A percentile compares a stretch with the other conserved stretches of the same genome.
phyloP scores from a whole-genome alignment of 352 stramenopile species.

The Globisporangium barbulae region DNA sequence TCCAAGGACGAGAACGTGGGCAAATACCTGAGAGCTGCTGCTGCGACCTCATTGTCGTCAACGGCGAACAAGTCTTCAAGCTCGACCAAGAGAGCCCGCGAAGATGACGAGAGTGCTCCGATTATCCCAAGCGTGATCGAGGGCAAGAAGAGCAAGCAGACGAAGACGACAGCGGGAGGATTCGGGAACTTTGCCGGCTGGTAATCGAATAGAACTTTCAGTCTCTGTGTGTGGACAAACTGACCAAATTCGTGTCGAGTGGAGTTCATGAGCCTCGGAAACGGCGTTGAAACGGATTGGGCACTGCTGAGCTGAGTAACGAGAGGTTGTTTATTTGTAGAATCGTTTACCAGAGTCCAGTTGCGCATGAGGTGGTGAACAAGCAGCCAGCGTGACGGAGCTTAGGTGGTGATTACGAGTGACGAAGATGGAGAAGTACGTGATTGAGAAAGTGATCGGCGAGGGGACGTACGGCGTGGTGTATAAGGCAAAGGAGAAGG shows the following conservation, averaged over 20 bases:
- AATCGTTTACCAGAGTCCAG: not conserved
- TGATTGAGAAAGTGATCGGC: constrained; percentile 76
- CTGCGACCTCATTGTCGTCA: not conserved
- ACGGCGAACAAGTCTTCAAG: constrained; percentile 7
- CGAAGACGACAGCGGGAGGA: constrained; percentile 24
- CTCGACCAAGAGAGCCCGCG: constrained; percentile 21
- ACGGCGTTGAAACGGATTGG: constrained; percentile 13
- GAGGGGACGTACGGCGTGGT: constrained; percentile 83
- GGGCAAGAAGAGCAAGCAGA: constrained; percentile 69
- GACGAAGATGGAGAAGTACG: constrained; percentile 70
- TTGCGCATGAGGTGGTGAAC: not conserved
- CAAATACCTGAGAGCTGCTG: constrained; percentile 56
- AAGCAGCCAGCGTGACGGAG: constrained; percentile 1
- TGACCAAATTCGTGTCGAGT: not conserved
- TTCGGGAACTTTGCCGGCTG: constrained; percentile 84
- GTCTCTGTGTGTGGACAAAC: not conserved
- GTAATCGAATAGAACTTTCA: constrained; percentile 25
- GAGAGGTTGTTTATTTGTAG: constrained; percentile 6
- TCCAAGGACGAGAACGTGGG: constrained; percentile 53
- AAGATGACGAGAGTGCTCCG: constrained; percentile 11
- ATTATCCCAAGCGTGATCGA: constrained; percentile 51
- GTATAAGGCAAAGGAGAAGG: constrained; percentile 78
- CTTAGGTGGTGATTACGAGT: not conserved
- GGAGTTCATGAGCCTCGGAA: not conserved
- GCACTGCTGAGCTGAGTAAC: not conserved